These are phyloP conservation scores for Globisporangium irregulare DNA, from an alignment of 352 stramenopile genomes.

Conservation along the genomic window DNA sequence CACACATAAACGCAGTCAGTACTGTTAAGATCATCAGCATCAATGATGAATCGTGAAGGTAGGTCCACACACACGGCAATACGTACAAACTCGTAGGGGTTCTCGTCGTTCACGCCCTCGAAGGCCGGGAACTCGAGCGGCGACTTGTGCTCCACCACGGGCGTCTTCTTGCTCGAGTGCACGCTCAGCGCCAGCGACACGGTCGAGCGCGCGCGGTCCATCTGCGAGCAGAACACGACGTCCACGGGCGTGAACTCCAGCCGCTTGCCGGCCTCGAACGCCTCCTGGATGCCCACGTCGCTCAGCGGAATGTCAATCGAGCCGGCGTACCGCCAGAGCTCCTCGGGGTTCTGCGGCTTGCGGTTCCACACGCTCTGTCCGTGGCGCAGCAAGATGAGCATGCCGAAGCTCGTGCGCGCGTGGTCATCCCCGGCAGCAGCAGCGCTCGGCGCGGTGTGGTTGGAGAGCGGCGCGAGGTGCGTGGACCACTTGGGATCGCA, in stretches of 20 bases:
- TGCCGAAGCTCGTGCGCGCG: constrained; percentile 58
- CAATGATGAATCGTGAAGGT: neutral
- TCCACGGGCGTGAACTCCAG: constrained; percentile 79
- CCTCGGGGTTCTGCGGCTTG: constrained; percentile 65
- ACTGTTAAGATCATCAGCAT: constrained; percentile 13
- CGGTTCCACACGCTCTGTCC: constrained; percentile 86
- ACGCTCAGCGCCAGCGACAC: constrained; percentile 76
- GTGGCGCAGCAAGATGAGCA: constrained; percentile 80
- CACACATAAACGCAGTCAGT: neutral
- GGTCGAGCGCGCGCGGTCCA: constrained; percentile 77
- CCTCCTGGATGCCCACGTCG: constrained; percentile 82
- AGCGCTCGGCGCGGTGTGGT: neutral
- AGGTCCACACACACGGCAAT: neutral
- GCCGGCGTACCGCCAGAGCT: constrained; percentile 80
- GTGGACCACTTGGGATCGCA: constrained; percentile 60
- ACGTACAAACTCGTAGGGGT: constrained; percentile 78
- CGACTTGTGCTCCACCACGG: constrained; percentile 71
- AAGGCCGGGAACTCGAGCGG: constrained; percentile 66
- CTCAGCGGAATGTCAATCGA: constrained; percentile 82
- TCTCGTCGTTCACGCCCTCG: constrained; percentile 70
- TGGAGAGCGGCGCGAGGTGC: constrained; percentile 34
- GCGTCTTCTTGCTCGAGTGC: constrained; percentile 80
- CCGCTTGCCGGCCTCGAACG: constrained; percentile 70
- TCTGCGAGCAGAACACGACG: constrained; percentile 84
- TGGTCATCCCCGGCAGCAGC: constrained; percentile 20